Conservation (phyloP, 805 yeast species). For the Naumovozyma baii region DNA sequence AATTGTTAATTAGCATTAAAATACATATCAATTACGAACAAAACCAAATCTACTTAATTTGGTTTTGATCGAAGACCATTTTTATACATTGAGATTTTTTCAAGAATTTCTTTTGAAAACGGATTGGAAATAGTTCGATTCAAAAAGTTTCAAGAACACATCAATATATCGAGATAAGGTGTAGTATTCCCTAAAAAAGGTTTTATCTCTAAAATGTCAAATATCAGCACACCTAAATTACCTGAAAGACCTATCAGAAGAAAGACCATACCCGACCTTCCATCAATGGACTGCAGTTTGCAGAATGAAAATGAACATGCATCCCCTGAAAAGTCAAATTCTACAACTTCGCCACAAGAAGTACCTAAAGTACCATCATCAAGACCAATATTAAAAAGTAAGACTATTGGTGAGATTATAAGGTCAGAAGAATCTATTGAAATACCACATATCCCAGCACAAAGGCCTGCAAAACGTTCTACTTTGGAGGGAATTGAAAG, state of each 20-base stretch:
- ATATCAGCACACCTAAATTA: constrained; percentile 17
- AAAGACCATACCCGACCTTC: neutral
- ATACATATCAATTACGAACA: too few relatives aligned
- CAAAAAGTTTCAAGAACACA: too few relatives aligned
- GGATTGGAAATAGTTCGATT: too few relatives aligned
- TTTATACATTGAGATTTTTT: too few relatives aligned
- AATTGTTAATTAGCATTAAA: too few relatives aligned
- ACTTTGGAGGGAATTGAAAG: constrained; percentile 9
- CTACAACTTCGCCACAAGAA: neutral
- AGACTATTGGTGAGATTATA: neutral
- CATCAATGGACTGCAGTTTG: neutral
- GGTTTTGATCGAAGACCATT: too few relatives aligned
- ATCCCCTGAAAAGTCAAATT: neutral
- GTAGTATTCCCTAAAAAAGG: too few relatives aligned
- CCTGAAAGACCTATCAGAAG: constrained; percentile 26
- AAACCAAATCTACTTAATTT: too few relatives aligned
- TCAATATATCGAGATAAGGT: too few relatives aligned
- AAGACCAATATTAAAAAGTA: constrained; percentile 3
- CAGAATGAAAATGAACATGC: neutral
- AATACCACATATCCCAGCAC: constrained; percentile 4
- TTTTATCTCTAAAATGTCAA: constrained; percentile 5
- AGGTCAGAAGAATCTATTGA: too few relatives aligned
- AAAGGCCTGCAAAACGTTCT: constrained; percentile 7
- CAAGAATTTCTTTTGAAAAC: too few relatives aligned
- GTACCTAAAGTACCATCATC: constrained; percentile 3